Percentiles rank a stretch among this genome's conserved stretches.
Conservation (phyloP, 805 yeast genomes). For the Wickerhamiella qilinensis region DNA sequence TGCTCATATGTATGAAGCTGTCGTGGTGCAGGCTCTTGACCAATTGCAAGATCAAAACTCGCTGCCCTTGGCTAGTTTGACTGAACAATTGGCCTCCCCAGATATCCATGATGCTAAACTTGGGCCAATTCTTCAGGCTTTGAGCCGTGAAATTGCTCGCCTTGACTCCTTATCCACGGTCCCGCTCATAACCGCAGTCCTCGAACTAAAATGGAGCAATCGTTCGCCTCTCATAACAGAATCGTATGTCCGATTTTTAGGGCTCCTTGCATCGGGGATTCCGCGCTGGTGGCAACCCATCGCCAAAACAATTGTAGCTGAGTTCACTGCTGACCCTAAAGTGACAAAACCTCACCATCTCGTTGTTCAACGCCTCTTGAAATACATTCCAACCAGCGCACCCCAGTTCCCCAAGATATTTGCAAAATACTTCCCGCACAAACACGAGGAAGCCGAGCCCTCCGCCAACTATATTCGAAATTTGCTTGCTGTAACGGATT, state of each 20-base stretch:
- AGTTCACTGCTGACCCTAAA: constrained; percentile 29
- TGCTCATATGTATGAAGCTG: constrained; percentile 4
- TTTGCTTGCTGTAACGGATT: constrained; percentile 39
- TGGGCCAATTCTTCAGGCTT: constrained; percentile 35
- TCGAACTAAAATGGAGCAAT: constrained; percentile 48
- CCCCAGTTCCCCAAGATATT: constrained; percentile 44
- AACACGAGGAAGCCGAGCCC: constrained; percentile 31
- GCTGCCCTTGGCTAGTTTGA: constrained; percentile 1
- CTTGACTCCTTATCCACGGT: constrained; percentile 36
- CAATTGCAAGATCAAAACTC: constrained; percentile 6
- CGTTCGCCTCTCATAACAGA: constrained; percentile 29
- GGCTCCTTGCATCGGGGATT: constrained; percentile 63
- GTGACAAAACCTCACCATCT: constrained; percentile 39
- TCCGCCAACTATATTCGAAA: constrained; percentile 46
- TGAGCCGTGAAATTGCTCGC: constrained; percentile 50
- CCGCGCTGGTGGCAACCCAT: constrained; percentile 88
- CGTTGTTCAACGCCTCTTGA: constrained; percentile 45
- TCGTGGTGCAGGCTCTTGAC: constrained; percentile 8
- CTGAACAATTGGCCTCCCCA: constrained; percentile 1
- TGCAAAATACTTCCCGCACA: constrained; percentile 60
- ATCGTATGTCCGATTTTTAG: constrained; percentile 53
- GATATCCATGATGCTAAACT: constrained; percentile 26
- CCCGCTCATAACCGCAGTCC: constrained; percentile 41
- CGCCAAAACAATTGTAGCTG: constrained; percentile 47
- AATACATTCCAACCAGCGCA: constrained; percentile 68